Evolutionary conservation across 148 eudicot genomes (phyloP).

Genomic region (Mesembryanthemum crystallinum): DNA sequence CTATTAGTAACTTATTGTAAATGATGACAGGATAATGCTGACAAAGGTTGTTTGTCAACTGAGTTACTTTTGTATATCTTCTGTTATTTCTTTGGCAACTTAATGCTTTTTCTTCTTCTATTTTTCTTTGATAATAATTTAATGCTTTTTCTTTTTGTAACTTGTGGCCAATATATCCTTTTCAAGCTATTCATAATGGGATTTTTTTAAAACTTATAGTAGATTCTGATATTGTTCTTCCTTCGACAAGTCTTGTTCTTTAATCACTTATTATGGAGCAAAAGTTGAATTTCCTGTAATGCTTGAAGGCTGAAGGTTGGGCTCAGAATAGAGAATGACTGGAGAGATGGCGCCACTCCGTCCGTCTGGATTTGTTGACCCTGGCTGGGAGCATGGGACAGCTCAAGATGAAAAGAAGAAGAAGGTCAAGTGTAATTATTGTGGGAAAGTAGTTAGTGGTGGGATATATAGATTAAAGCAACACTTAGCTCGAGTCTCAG

Average conservation of each 20-base stretch:
- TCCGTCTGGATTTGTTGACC: conserved; percentile 72
- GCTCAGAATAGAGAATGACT: conserved; percentile 26
- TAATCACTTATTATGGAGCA: not conserved
- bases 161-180: not conserved
- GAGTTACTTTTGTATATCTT: no score
- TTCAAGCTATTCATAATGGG: not conserved
- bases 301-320: conserved; percentile 16
- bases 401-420: conserved; percentile 93
- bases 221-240: not conserved
- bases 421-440: conserved; percentile 90
- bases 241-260: not conserved
- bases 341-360: conserved; percentile 71
- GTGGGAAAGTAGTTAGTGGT: conserved; percentile 94
- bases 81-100: no score
- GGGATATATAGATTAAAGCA: conserved; percentile 94
- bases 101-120: no score
- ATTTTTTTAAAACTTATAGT: not conserved
- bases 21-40: no score
- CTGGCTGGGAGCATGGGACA: conserved; percentile 97
- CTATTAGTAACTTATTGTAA: not conserved
- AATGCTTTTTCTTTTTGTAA: no score
- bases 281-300: not conserved
- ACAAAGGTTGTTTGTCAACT: no score
- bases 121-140: no score
- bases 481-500: conserved; percentile 87